These are phyloP conservation scores for Pythium aristosporum DNA, from an alignment of 352 stramenopile species.

Conservation along the genomic window DNA sequence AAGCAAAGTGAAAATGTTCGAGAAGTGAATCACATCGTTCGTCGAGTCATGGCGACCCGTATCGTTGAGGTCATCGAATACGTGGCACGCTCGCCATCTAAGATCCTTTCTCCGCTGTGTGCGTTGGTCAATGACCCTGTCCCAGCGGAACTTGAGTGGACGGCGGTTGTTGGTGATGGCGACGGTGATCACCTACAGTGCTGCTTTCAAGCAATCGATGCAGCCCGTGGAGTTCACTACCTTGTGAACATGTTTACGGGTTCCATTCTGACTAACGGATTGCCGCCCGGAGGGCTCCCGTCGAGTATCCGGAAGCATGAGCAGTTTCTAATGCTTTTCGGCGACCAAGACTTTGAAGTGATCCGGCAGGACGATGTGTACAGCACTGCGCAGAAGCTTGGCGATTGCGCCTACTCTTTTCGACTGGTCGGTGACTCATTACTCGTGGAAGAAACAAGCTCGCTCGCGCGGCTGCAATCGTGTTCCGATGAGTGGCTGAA, in stretches of 20 bases:
- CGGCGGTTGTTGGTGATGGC: background rate
- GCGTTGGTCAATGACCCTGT: conserved; percentile 11
- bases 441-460: conserved; percentile 3
- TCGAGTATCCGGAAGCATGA: conserved; percentile 1
- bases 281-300: conserved; percentile 18
- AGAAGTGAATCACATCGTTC: background rate
- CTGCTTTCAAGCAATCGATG: conserved; percentile 20
- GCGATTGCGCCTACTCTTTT: conserved; percentile 8
- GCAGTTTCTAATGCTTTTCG: conserved; percentile 20
- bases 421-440: conserved; percentile 1
- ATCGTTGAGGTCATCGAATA: conserved; percentile 5
- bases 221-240: conserved; percentile 19
- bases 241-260: conserved; percentile 28
- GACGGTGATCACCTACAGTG: background rate
- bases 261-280: conserved; percentile 17
- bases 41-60: conserved; percentile 10
- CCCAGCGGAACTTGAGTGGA: background rate
- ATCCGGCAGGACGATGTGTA: conserved; percentile 6
- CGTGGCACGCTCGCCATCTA: background rate
- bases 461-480: background rate
- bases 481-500: background rate
- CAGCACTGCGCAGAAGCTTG: conserved; percentile 9
- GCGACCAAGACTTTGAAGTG: conserved; percentile 31
- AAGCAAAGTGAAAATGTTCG: background rate
- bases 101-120: conserved; percentile 8